These are phyloP conservation scores for Polytrichum commune DNA, from an alignment of 225 moss, liverwort and hornwort genomes.

Conservation along the genomic window DNA sequence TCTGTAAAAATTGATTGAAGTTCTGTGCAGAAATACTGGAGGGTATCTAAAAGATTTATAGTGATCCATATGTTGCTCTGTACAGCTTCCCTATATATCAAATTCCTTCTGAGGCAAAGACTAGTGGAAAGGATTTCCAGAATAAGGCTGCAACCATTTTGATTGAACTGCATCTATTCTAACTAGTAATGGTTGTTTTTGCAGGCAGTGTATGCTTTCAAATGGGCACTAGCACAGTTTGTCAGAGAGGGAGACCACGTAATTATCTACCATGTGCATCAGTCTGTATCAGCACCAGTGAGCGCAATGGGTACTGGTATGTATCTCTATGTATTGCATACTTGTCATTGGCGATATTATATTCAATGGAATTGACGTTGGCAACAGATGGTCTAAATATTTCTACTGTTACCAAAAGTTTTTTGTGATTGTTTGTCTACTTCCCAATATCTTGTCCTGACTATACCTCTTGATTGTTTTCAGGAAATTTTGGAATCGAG, in stretches of 20 bases:
- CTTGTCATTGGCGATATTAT: no score
- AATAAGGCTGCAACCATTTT: no score
- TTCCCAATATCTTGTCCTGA: neutral
- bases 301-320: constrained; percentile 70
- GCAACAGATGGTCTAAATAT: neutral
- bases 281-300: constrained; percentile 46
- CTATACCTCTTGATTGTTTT: constrained; percentile 7
- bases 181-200: constrained; percentile 1
- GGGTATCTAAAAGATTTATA: no score
- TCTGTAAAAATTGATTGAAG: no score
- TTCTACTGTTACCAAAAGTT: neutral
- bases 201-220: constrained; percentile 85
- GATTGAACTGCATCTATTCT: neutral
- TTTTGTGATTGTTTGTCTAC: neutral
- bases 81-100: no score
- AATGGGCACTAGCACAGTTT: constrained; percentile 83
- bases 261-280: constrained; percentile 84
- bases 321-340: constrained; percentile 3
- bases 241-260: constrained; percentile 62
- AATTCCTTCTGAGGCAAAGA: no score
- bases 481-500: constrained; percentile 92
- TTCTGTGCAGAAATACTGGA: no score
- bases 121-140: no score
- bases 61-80: no score
- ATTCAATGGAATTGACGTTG: no score